Evolutionary conservation across 306 rosid genomes (phyloP).

Genomic region (Inga oerstediana): DNA sequence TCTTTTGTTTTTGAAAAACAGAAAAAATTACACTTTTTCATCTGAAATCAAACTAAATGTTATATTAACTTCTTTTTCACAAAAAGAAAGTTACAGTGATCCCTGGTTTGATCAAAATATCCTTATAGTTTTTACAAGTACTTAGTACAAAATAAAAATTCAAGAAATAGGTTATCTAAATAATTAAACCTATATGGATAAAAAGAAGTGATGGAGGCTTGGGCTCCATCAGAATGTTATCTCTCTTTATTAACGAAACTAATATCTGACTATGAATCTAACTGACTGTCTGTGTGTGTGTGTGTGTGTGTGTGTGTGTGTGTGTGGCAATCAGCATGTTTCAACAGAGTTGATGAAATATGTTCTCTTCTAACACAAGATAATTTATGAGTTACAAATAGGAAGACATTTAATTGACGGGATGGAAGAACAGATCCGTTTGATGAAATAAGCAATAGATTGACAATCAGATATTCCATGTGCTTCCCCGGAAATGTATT

Average conservation of each 20-base stretch:
- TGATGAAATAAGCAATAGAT: conserved; percentile 60
- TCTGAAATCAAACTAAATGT: neutral
- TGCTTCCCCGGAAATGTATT: neutral
- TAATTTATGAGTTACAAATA: neutral
- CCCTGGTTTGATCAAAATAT: neutral
- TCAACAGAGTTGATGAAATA: neutral
- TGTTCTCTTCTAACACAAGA: neutral
- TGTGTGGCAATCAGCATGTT: neutral
- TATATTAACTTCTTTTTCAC: neutral
- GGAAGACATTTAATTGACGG: neutral
- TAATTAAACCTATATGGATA: neutral
- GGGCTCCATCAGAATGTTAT: neutral
- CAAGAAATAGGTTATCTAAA: neutral
- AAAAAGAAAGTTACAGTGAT: neutral
- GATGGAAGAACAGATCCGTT: conserved; percentile 44
- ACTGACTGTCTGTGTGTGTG: neutral
- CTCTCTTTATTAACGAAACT: neutral
- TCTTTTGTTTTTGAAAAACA: neutral
- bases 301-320: neutral
- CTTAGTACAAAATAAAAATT: neutral
- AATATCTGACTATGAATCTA: neutral
- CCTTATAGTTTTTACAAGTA: neutral
- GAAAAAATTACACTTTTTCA: neutral
- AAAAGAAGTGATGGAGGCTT: neutral
- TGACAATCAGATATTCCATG: conserved; percentile 62